phyloP scores from a whole-genome alignment of 306 rosid species.

The Oxytropis ochrocephala region DNA sequence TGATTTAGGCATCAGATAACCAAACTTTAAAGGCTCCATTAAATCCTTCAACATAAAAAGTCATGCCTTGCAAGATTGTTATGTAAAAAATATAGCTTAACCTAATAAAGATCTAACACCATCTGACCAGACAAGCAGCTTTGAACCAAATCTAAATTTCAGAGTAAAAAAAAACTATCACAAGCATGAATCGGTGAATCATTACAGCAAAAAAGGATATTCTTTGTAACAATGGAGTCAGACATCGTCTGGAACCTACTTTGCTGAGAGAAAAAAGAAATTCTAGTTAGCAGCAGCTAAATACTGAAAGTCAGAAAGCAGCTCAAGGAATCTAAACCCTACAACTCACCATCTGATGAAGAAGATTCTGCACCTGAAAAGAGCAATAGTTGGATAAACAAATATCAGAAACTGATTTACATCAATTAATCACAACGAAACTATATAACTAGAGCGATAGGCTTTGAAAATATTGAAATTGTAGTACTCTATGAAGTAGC shows the following conservation, averaged over 20 bases:
- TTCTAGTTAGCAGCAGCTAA: constrained; percentile 17
- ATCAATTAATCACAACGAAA: not conserved
- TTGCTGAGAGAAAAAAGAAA: constrained; percentile 53
- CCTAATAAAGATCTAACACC: not conserved
- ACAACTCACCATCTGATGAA: constrained; percentile 91
- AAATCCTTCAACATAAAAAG: not conserved
- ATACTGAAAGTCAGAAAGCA: constrained; percentile 3
- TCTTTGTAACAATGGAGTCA: constrained; percentile 84
- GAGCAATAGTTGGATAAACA: not conserved
- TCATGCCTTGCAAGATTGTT: not conserved
- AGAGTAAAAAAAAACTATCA: not conserved
- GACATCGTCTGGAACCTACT: constrained; percentile 90
- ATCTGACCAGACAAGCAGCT: not conserved
- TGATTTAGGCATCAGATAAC: not conserved
- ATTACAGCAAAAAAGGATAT: constrained; percentile 53
- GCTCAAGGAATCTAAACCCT: constrained; percentile 6
- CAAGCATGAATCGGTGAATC: not conserved
- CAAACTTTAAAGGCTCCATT: not conserved
- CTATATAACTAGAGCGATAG: not conserved
- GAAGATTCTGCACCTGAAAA: constrained; percentile 92
- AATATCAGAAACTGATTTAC: constrained; percentile 9
- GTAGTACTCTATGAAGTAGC: not conserved
- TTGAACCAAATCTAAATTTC: not conserved
- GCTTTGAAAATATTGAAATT: not conserved
- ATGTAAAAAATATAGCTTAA: not conserved